Evolutionary conservation across 2,329 filamentous ascomycete genomes (phyloP), one percentile per base, ranked within the genome.

Genomic region (Cladosporium halotolerans): DNA sequence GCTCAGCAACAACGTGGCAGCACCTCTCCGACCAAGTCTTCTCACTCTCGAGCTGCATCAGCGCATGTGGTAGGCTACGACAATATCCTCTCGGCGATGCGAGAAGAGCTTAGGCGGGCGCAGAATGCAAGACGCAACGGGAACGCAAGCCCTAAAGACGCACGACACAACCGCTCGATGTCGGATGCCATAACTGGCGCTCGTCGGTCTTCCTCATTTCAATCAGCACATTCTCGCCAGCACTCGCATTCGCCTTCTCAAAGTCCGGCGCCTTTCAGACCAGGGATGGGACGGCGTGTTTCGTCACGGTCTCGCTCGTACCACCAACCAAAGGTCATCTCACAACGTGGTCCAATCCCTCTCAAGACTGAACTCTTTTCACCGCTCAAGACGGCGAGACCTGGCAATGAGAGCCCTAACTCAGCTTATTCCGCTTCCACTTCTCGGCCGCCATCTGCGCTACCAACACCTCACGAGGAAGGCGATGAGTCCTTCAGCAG

Each of bases 321-420:
- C 43, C 57, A 62, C 19, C 58, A 62, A 49, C 64, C 65, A 5
- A 66, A 65, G 52, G 62, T 67, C 16, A 59, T 64, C 33, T 58
- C 60, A 9, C 63, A 66, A 54, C 55, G 59, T 19, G 57, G 63
- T 42, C 61, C 57, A 4, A 63, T 68, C 18, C 64, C 64, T 13
- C 52, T 68, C 13, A 67, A 67, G 54, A 59, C 60, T 4, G 67
- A 67, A 39, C 55, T 68, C 28, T 68, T 68, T 55, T 68, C 66
- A 18, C 67, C 67, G 4, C 55, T 68, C 11, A 67, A 68, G 57
- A 48, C 43, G 1, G 61, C 57, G 9, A 57, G 61, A 13, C 47
- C 52, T 31, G 52, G 52, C 1, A 41, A 31, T 11, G 42, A 45
- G 9, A 53, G 50, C 9, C 50, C 50, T 3, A 23, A 4, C 3